Percentiles rank a stretch among this genome's conserved stretches.
Evolutionary conservation across 2,329 filamentous ascomycete species (phyloP).

Genomic region (Fusarium sp.): DNA sequence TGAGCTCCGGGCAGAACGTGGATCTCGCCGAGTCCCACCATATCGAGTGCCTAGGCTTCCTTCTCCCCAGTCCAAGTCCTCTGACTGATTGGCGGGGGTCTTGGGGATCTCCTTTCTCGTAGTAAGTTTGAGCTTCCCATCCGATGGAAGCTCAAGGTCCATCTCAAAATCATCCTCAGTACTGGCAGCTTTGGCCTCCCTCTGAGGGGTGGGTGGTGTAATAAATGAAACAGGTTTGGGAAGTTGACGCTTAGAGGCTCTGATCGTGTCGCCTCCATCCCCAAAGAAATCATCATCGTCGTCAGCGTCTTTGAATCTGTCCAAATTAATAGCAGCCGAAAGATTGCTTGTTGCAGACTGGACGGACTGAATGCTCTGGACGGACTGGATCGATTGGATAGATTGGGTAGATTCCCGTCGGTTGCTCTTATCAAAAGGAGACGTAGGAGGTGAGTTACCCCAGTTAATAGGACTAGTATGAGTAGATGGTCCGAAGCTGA

Average conservation of each 20-base stretch:
- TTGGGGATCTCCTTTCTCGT: slow-evolving; percentile 72
- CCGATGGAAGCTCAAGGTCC: slow-evolving; percentile 78
- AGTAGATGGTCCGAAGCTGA: slow-evolving; percentile 67
- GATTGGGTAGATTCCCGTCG: slow-evolving; percentile 48
- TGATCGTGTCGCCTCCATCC: slow-evolving; percentile 75
- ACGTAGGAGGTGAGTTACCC: slow-evolving; percentile 47
- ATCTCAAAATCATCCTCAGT: slow-evolving; percentile 77
- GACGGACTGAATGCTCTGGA: slow-evolving; percentile 34
- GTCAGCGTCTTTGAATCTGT: slow-evolving; percentile 74
- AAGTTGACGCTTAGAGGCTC: slow-evolving; percentile 71
- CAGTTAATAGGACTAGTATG: slow-evolving; percentile 66
- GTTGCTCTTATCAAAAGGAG: slow-evolving; percentile 46
- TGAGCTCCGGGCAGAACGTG: slow-evolving; percentile 84
- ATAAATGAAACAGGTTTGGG: slow-evolving; percentile 66
- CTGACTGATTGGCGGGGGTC: slow-evolving; percentile 70
- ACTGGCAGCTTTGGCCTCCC: slow-evolving; percentile 52
- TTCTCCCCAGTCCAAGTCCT: slow-evolving; percentile 95
- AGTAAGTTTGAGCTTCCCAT: slow-evolving; percentile 75
- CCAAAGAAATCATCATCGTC: slow-evolving; percentile 74
- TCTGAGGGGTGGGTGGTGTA: slow-evolving; percentile 68
- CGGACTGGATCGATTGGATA: slow-evolving; percentile 28
- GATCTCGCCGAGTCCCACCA: slow-evolving; percentile 85
- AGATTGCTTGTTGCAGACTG: slow-evolving; percentile 54
- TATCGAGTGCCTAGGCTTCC: slow-evolving; percentile 92
- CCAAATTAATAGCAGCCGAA: slow-evolving; percentile 67